These are phyloP conservation scores for Aristolochia contorta DNA, from an alignment of 164 flowering plant species.

Conservation along the genomic window DNA sequence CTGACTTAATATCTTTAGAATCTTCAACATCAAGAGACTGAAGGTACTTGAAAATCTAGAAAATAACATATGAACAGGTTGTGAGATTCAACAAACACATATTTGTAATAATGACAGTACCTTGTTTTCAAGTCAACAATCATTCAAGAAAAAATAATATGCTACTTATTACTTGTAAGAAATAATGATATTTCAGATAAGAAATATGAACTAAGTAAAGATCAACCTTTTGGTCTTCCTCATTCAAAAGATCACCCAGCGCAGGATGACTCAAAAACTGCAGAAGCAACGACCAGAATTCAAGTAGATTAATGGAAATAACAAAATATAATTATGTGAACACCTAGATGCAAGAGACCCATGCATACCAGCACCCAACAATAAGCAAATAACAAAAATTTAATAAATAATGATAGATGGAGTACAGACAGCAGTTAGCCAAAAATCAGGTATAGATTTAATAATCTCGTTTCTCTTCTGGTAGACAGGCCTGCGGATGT, in stretches of 20 bases:
- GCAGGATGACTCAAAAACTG: constrained; percentile 45
- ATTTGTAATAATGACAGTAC: background rate
- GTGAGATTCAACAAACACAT: constrained; percentile 1
- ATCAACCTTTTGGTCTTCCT: constrained; percentile 40
- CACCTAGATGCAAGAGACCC: background rate
- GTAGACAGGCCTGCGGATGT: constrained; percentile 76
- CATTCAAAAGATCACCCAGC: constrained; percentile 34
- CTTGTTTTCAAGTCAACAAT: background rate
- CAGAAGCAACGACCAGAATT: constrained; percentile 3
- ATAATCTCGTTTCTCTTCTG: constrained; percentile 64
- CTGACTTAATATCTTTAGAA: constrained; percentile 25
- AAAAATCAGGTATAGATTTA: constrained; percentile 81
- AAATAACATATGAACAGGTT: background rate
- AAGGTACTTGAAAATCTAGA: constrained; percentile 37
- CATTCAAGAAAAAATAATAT: background rate
- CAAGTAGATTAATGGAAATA: background rate
- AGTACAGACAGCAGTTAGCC: constrained; percentile 86
- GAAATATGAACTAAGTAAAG: background rate
- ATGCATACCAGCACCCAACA: background rate
- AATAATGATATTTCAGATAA: background rate
- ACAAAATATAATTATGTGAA: background rate
- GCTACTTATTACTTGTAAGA: too few species aligned
- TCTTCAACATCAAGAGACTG: constrained; percentile 35
- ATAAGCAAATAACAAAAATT: background rate
- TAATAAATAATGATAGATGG: background rate